A percentile compares a stretch with the other conserved stretches of the same genome.
Conservation (phyloP, 805 yeast species). For the Torulaspora indica region DNA sequence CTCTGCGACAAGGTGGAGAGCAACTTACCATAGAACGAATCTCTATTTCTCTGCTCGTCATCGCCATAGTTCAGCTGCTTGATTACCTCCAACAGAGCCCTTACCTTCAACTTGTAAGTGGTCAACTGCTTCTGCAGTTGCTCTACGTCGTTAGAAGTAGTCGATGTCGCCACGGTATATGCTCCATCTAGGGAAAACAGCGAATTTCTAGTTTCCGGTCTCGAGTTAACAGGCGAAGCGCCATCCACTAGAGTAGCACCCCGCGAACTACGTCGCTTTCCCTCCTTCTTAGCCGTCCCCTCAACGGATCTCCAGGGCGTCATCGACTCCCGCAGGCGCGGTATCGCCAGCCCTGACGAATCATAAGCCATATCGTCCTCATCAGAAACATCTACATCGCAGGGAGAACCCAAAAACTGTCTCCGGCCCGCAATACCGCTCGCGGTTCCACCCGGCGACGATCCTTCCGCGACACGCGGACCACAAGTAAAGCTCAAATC, state of each 20-base stretch:
- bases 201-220: conserved; percentile 20
- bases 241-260: conserved; percentile 11
- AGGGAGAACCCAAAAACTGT: not conserved
- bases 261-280: conserved; percentile 5
- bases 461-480: not conserved
- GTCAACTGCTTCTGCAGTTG: conserved; percentile 41
- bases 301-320: conserved; percentile 38
- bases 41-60: conserved; percentile 11
- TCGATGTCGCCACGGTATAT: conserved; percentile 11
- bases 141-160: conserved; percentile 33
- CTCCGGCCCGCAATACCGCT: not conserved
- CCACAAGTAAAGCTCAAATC: conserved; percentile 8
- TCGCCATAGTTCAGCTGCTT: conserved; percentile 20
- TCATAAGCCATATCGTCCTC: conserved; percentile 8
- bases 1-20: conserved; percentile 20
- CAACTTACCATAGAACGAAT: conserved; percentile 23
- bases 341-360: conserved; percentile 27
- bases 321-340: conserved; percentile 35
- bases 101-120: conserved; percentile 37
- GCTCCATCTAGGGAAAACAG: conserved; percentile 19
- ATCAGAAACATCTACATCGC: conserved; percentile 3
- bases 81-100: conserved; percentile 34
- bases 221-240: conserved; percentile 19
- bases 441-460: not conserved
- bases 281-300: conserved; percentile 10